Evolutionary conservation across 192 early-diverging fungal species (phyloP).

Genomic region (Gaertneriomyces sp.): DNA sequence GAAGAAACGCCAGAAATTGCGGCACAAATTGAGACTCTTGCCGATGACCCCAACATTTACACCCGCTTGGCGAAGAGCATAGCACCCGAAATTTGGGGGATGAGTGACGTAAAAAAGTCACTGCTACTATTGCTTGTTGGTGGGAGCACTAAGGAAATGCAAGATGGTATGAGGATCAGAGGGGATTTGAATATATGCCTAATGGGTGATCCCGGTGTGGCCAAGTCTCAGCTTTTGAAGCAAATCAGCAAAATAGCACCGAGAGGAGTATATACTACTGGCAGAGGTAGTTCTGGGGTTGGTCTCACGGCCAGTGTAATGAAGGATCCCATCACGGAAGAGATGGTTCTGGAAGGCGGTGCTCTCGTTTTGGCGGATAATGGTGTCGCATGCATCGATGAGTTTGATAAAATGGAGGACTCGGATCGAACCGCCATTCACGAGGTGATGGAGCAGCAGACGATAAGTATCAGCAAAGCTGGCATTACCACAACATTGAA

Average conservation of each 20-base stretch:
- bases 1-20: constrained; percentile 30
- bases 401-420: constrained; percentile 99
- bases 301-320: constrained; percentile 94
- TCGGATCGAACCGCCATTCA: constrained; percentile 94
- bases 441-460: constrained; percentile 99
- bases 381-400: constrained; percentile 98
- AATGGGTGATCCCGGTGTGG: constrained; percentile 98
- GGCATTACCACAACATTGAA: constrained; percentile 97
- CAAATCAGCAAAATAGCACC: constrained; percentile 92
- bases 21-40: constrained; percentile 46
- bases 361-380: constrained; percentile 96
- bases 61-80: constrained; percentile 73
- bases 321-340: constrained; percentile 88
- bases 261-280: constrained; percentile 95
- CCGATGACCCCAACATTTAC: constrained; percentile 70
- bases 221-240: constrained; percentile 95
- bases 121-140: constrained; percentile 85
- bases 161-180: constrained; percentile 44
- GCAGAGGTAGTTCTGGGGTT: constrained; percentile 90
- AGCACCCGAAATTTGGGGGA: constrained; percentile 74
- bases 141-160: constrained; percentile 48
- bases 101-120: constrained; percentile 63
- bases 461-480: constrained; percentile 94
- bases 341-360: constrained; percentile 97
- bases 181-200: constrained; percentile 96